These are phyloP conservation scores for Cercospora brassicicola DNA, from an alignment of 2,329 filamentous ascomycete species.

Conservation along the genomic window DNA sequence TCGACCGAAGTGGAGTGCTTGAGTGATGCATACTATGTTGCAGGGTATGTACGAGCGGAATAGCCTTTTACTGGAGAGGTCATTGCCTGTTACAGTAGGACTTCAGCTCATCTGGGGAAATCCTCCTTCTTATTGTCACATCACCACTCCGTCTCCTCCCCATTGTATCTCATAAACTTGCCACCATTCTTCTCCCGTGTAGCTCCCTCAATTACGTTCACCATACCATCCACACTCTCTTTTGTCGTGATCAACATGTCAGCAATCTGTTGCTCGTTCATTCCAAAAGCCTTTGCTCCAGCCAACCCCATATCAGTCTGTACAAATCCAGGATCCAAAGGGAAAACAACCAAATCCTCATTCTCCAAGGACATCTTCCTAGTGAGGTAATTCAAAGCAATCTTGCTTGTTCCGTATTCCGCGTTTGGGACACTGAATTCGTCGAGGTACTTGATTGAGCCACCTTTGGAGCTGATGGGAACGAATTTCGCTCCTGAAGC, in stretches of 20 bases:
- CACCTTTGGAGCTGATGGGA: slow-evolving; percentile 5
- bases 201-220: slow-evolving; percentile 6
- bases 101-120: background rate
- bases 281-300: background rate
- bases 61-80: background rate
- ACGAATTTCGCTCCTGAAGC: slow-evolving; percentile 3
- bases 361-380: slow-evolving; percentile 5
- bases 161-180: slow-evolving; percentile 10
- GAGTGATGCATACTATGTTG: too few species aligned
- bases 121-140: background rate
- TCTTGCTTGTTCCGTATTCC: slow-evolving; percentile 15
- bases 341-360: background rate
- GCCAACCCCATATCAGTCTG: slow-evolving; percentile 9
- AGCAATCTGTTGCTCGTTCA: background rate
- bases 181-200: slow-evolving; percentile 1
- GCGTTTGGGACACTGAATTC: background rate
- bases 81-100: background rate
- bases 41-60: background rate
- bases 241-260: slow-evolving; percentile 3
- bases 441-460: background rate
- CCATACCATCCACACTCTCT: slow-evolving; percentile 9
- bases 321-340: slow-evolving; percentile 7
- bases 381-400: slow-evolving; percentile 8
- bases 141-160: slow-evolving; percentile 12
- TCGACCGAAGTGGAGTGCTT: background rate